Conservation (phyloP, 2,329 filamentous ascomycete species). For the Diplocarpon rosae region DNA sequence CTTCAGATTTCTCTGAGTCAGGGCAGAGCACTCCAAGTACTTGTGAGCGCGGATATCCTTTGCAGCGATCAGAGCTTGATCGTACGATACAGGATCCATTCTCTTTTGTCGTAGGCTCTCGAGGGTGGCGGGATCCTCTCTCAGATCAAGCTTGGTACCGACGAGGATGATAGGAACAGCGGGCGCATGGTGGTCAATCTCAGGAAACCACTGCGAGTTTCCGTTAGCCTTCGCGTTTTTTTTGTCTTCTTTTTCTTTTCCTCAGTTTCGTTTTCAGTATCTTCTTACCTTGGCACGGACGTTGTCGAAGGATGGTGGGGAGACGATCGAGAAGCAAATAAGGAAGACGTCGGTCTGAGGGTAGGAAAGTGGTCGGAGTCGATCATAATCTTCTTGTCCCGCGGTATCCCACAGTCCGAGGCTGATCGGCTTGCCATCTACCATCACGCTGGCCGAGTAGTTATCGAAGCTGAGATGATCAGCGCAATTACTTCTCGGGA, state of each 20-base stretch:
- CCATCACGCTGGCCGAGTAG: slow-evolving; percentile 98
- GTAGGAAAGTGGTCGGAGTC: slow-evolving; percentile 88
- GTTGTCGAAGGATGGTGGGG: slow-evolving; percentile 96
- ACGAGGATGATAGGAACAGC: slow-evolving; percentile 94
- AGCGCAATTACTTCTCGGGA: slow-evolving; percentile 5
- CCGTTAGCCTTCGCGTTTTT: too few species aligned
- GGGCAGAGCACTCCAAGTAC: slow-evolving; percentile 93
- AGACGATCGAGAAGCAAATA: slow-evolving; percentile 97
- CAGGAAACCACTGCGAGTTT: slow-evolving; percentile 71
- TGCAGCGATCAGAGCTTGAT: slow-evolving; percentile 77
- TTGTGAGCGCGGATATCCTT: slow-evolving; percentile 95
- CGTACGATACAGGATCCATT: slow-evolving; percentile 95
- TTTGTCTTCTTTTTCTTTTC: too few species aligned
- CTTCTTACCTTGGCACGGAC: slow-evolving; percentile 84
- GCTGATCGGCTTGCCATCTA: slow-evolving; percentile 95
- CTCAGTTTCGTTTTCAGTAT: too few species aligned
- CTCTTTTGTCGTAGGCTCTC: slow-evolving; percentile 80
- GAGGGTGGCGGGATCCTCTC: slow-evolving; percentile 75
- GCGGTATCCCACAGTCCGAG: slow-evolving; percentile 97
- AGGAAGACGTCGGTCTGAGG: slow-evolving; percentile 97
- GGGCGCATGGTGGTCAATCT: slow-evolving; percentile 94
- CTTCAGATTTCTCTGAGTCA: slow-evolving; percentile 95
- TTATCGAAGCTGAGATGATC: slow-evolving; percentile 71
- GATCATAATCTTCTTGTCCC: too few species aligned
- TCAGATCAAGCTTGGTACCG: slow-evolving; percentile 90